A percentile compares a stretch with the other conserved stretches of the same genome.
phyloP scores from a whole-genome alignment of 768 basidiomycete genomes.

The Termitomyces bulborhizus region DNA sequence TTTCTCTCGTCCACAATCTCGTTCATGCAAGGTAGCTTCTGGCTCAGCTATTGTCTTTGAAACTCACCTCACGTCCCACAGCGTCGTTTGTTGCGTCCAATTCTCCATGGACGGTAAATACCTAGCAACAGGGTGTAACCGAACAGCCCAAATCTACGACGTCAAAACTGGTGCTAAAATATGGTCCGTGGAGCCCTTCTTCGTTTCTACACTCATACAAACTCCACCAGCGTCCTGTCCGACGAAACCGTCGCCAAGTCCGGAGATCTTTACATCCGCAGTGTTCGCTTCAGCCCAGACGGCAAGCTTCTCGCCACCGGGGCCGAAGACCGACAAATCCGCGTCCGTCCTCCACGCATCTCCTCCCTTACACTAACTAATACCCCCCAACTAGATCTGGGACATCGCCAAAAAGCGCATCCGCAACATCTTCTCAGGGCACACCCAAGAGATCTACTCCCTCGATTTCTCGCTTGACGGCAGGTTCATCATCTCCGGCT shows the following conservation, averaged over 20 bases:
- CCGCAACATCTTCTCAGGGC: slow-evolving; percentile 76
- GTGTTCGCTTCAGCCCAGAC: slow-evolving; percentile 87
- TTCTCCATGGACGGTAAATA: slow-evolving; percentile 92
- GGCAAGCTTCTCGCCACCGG: slow-evolving; percentile 92
- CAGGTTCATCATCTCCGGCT: slow-evolving; percentile 81
- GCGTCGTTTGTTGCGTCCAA: slow-evolving; percentile 80
- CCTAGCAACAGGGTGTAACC: slow-evolving; percentile 93
- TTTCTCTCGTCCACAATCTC: slow-evolving; percentile 74
- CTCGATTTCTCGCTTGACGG: slow-evolving; percentile 88
- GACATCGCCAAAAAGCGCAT: slow-evolving; percentile 79
- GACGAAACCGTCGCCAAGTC: slow-evolving; percentile 37
- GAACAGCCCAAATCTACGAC: slow-evolving; percentile 96
- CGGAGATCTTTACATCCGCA: slow-evolving; percentile 48
- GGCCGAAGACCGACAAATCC: slow-evolving; percentile 89
- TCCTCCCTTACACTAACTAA: too few species aligned
- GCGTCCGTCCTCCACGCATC: slow-evolving; percentile 42
- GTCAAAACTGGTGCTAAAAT: slow-evolving; percentile 80
- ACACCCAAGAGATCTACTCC: slow-evolving; percentile 91
- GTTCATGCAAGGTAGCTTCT: slow-evolving; percentile 71
- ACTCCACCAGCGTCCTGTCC: slow-evolving; percentile 18
- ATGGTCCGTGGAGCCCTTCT: slow-evolving; percentile 45
- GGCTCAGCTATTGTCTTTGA: slow-evolving; percentile 1
- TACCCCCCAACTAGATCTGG: slow-evolving; percentile 61
- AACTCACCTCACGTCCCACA: slow-evolving; percentile 7
- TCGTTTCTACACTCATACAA: background rate